Evolutionary conservation across 2,329 filamentous ascomycete species (phyloP).

Genomic region (Dothideomycetes sp.): DNA sequence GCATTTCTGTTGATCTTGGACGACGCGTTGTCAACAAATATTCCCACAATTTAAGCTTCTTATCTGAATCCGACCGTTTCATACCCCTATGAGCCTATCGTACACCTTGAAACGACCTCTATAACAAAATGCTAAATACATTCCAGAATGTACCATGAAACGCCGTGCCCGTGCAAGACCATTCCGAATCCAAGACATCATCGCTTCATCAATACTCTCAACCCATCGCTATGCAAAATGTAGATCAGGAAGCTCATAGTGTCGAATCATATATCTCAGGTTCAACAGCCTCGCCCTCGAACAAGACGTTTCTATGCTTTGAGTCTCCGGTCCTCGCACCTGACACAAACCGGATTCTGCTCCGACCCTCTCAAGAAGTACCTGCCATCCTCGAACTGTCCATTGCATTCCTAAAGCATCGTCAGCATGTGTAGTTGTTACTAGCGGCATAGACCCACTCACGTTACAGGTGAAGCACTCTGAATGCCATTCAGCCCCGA

Average conservation of each 20-base stretch:
- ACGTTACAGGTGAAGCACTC: conserved; percentile 74
- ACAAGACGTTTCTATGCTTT: conserved; percentile 46
- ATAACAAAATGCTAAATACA: too few species aligned
- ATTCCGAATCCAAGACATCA: background rate
- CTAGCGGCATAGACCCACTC: too few species aligned
- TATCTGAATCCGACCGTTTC: background rate
- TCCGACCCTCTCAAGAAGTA: conserved; percentile 52
- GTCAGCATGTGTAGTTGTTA: too few species aligned
- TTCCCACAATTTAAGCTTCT: background rate
- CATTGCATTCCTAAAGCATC: conserved; percentile 43
- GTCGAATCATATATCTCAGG: too few species aligned
- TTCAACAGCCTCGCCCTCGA: too few species aligned
- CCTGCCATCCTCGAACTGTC: conserved; percentile 49
- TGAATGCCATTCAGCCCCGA: conserved; percentile 90
- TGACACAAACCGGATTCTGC: conserved; percentile 50
- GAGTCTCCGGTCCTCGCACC: conserved; percentile 50
- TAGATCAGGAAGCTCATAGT: background rate
- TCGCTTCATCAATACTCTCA: background rate
- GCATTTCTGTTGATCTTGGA: too few species aligned
- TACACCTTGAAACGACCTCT: too few species aligned
- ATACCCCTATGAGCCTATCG: too few species aligned
- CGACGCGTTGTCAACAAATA: background rate
- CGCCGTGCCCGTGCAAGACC: background rate
- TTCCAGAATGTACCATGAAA: background rate
- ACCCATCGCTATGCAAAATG: background rate